A percentile compares a stretch with the other conserved stretches of the same genome.
phyloP scores from a whole-genome alignment of 495 filamentous ascomycete species.

The Neurospora sp. region DNA sequence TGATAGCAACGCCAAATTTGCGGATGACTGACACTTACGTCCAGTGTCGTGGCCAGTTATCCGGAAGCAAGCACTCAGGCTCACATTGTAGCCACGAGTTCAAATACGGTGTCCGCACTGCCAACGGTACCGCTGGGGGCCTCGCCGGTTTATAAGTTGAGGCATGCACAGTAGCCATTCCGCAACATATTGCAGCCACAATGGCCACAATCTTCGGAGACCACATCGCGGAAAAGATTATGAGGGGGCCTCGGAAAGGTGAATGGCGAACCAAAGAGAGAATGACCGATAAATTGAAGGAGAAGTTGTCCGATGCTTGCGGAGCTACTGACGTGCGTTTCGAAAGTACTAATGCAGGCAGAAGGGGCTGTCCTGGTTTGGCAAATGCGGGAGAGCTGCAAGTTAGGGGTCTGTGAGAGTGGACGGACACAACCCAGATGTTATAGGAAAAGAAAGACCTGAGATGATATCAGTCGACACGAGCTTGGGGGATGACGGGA shows the following conservation, averaged over 20 bases:
- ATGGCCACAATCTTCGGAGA: slow-evolving; percentile 2
- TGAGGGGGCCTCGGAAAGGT: background rate
- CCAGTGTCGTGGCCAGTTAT: slow-evolving; percentile 19
- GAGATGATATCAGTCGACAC: background rate
- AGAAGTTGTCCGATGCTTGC: background rate
- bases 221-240: background rate
- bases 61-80: slow-evolving; percentile 14
- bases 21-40: slow-evolving; percentile 12
- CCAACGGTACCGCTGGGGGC: slow-evolving; percentile 18
- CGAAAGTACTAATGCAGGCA: background rate
- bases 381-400: background rate
- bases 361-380: background rate
- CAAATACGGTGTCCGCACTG: slow-evolving; percentile 22
- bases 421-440: background rate
- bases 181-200: slow-evolving; percentile 4
- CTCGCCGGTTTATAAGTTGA: slow-evolving; percentile 12
- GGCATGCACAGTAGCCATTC: background rate
- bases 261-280: background rate
- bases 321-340: background rate
- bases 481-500: background rate
- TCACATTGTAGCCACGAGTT: slow-evolving; percentile 23
- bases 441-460: background rate
- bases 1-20: background rate
- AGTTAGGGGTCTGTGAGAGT: background rate
- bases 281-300: background rate